Percentiles rank a stretch among this genome's conserved stretches.
Evolutionary conservation across 495 filamentous ascomycete genomes (phyloP).

Genomic region (Lineolata rhizophorae): DNA sequence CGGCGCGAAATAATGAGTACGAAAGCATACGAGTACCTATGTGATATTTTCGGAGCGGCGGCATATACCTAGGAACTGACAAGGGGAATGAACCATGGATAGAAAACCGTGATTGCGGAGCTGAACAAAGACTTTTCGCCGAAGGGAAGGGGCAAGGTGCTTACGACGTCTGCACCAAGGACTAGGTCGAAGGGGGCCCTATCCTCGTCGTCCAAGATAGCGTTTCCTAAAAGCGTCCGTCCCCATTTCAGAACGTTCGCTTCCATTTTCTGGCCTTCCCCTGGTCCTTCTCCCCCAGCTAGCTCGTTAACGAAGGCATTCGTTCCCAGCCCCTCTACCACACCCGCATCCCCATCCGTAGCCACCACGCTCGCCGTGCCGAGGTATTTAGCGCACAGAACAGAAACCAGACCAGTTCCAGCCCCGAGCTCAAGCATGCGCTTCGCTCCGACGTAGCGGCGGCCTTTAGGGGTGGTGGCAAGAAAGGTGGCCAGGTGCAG

Average conservation of each 20-base stretch:
- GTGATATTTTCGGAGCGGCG: not conserved
- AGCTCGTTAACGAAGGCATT: constrained; percentile 47
- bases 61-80: not conserved
- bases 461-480: constrained; percentile 14
- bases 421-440: constrained; percentile 66
- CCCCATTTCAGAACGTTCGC: constrained; percentile 40
- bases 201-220: constrained; percentile 8
- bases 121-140: not conserved
- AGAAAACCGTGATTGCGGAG: not conserved
- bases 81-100: not conserved
- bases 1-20: not conserved
- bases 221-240: constrained; percentile 5
- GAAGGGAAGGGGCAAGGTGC: constrained; percentile 1
- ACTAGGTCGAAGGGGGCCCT: constrained; percentile 14
- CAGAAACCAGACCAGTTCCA: constrained; percentile 68
- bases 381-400: constrained; percentile 59
- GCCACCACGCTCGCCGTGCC: constrained; percentile 38
- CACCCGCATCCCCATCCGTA: constrained; percentile 59
- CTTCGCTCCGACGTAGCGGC: not conserved
- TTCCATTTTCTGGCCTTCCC: constrained; percentile 18
- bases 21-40: not conserved
- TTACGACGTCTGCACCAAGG: constrained; percentile 20
- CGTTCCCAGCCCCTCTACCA: constrained; percentile 44
- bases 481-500: constrained; percentile 64
- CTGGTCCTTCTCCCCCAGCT: constrained; percentile 9